These are phyloP conservation scores for Penicillium coprophilum DNA, from an alignment of 495 filamentous ascomycete genomes.

Conservation along the genomic window DNA sequence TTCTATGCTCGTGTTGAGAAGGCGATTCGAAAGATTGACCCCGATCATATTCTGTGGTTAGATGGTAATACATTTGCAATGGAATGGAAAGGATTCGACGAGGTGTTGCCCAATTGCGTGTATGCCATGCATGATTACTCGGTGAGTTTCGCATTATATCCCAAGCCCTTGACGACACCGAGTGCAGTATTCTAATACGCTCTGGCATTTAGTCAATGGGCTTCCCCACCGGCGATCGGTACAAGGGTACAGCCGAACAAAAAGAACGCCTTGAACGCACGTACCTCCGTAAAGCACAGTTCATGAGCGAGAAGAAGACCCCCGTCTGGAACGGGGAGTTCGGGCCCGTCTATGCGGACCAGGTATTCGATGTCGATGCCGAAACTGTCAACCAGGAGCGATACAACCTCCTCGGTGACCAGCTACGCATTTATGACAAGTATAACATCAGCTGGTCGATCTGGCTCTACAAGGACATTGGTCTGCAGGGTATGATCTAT, in stretches of 20 bases:
- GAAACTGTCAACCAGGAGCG: slow-evolving; percentile 51
- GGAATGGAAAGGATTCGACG: slow-evolving; percentile 48
- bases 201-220: slow-evolving; percentile 40
- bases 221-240: slow-evolving; percentile 55
- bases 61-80: slow-evolving; percentile 68
- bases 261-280: slow-evolving; percentile 45
- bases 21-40: slow-evolving; percentile 58
- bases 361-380: slow-evolving; percentile 31
- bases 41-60: slow-evolving; percentile 61
- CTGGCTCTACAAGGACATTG: slow-evolving; percentile 68
- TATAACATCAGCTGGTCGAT: slow-evolving; percentile 60
- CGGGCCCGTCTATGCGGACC: slow-evolving; percentile 58
- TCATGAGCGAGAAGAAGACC: slow-evolving; percentile 53
- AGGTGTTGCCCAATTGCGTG: slow-evolving; percentile 54
- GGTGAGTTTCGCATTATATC: slow-evolving; percentile 19
- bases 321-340: slow-evolving; percentile 70
- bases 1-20: slow-evolving; percentile 60
- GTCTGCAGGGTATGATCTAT: slow-evolving; percentile 62
- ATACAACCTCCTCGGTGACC: slow-evolving; percentile 54
- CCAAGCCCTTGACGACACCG: too few relatives aligned
- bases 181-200: background rate
- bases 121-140: slow-evolving; percentile 65
- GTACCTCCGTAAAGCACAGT: slow-evolving; percentile 57
- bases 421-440: slow-evolving; percentile 57
- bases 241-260: slow-evolving; percentile 52